Conservation (phyloP, 495 filamentous ascomycete genomes). For the Tetracladium setigerum region DNA sequence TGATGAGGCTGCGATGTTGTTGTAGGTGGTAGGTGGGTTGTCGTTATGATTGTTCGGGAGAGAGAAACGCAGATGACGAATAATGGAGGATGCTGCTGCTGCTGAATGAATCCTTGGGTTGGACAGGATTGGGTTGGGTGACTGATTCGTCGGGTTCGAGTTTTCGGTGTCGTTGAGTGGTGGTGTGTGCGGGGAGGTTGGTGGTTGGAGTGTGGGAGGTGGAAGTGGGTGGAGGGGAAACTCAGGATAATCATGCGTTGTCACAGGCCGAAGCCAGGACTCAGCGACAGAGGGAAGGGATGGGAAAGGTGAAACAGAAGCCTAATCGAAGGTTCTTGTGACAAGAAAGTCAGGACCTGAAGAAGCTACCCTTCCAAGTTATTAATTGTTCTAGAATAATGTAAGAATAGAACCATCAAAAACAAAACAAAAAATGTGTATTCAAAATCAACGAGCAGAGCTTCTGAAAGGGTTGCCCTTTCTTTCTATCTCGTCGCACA, state of each 20-base stretch:
- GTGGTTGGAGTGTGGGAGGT: background rate
- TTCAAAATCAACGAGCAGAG: too few species aligned
- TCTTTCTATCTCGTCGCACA: too few species aligned
- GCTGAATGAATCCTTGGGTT: background rate
- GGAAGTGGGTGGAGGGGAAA: background rate
- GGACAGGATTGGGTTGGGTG: constrained; percentile 5
- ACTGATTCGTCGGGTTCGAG: background rate
- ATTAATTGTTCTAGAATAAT: too few species aligned
- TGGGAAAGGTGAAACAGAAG: too few species aligned
- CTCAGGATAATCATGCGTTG: constrained; percentile 10
- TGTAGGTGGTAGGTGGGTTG: background rate
- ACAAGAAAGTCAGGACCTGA: too few species aligned
- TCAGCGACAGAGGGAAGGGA: too few species aligned
- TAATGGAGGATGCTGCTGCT: background rate
- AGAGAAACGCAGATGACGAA: background rate
- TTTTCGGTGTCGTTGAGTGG: constrained; percentile 3
- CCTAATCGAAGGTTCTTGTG: too few species aligned
- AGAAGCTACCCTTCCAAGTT: too few species aligned
- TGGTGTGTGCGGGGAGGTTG: constrained; percentile 11
- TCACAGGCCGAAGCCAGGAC: constrained; percentile 14
- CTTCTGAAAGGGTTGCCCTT: too few species aligned
- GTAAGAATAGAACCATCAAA: too few species aligned
- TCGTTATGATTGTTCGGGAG: background rate
- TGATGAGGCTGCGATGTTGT: too few species aligned
- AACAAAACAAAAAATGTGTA: too few species aligned